phyloP scores from a whole-genome alignment of 805 yeast genomes.

The Candida broadrunensis region DNA sequence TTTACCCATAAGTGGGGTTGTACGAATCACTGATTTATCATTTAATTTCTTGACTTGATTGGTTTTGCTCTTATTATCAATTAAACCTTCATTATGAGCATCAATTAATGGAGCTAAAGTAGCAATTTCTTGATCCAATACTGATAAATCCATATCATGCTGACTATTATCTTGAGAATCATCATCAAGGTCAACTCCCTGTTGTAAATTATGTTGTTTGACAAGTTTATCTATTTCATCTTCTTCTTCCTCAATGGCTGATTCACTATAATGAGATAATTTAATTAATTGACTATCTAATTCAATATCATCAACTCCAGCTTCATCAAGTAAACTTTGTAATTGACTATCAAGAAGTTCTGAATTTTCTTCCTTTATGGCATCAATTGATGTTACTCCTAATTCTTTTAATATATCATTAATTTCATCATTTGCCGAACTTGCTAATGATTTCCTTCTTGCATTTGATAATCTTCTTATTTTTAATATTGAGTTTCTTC shows the following conservation, averaged over 20 bases:
- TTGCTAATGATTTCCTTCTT: conserved; percentile 35
- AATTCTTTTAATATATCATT: conserved; percentile 34
- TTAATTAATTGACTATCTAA: conserved; percentile 11
- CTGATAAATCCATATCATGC: conserved; percentile 20
- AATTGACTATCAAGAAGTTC: conserved; percentile 30
- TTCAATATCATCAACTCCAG: conserved; percentile 10
- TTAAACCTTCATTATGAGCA: conserved; percentile 29
- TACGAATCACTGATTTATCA: not conserved
- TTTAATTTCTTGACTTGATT: conserved; percentile 5
- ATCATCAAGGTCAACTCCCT: conserved; percentile 27
- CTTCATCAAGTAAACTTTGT: conserved; percentile 24
- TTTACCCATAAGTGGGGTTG: conserved; percentile 29
- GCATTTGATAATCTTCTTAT: conserved; percentile 34
- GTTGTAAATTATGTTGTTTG: conserved; percentile 31
- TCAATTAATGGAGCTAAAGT: conserved; percentile 37
- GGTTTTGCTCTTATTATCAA: conserved; percentile 11
- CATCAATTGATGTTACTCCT: conserved; percentile 29
- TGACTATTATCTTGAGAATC: conserved; percentile 7
- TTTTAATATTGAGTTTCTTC: conserved; percentile 12
- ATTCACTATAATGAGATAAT: conserved; percentile 15
- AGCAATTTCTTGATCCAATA: conserved; percentile 40
- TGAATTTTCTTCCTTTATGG: conserved; percentile 22
- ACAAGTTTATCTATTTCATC: conserved; percentile 36
- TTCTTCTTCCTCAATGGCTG: conserved; percentile 32
- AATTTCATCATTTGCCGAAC: conserved; percentile 38